Evolutionary conservation across 192 early-diverging fungal genomes (phyloP).

Genomic region (Mortierella antarctica): DNA sequence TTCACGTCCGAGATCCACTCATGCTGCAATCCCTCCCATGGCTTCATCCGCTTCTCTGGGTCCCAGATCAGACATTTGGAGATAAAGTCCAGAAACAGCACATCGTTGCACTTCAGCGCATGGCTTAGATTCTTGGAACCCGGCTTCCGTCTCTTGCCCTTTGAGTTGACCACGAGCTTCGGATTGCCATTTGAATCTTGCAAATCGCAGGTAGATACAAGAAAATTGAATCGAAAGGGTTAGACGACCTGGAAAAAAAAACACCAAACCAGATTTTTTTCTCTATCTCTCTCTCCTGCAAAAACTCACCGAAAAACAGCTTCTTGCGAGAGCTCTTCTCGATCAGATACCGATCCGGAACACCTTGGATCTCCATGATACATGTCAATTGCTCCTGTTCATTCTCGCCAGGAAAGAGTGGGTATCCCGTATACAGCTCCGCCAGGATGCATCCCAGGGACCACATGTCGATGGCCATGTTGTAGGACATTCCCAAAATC

Average conservation of each 20-base stretch:
- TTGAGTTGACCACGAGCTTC: constrained; percentile 77
- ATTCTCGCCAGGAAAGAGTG: constrained; percentile 97
- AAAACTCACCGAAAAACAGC: constrained; percentile 84
- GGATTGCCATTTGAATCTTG: constrained; percentile 67
- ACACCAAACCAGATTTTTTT: too few relatives aligned
- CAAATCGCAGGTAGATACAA: constrained; percentile 19
- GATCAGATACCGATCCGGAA: constrained; percentile 79
- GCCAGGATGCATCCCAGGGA: constrained; percentile 95
- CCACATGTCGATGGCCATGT: constrained; percentile 97
- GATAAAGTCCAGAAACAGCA: constrained; percentile 89
- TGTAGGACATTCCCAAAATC: constrained; percentile 90
- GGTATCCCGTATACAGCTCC: constrained; percentile 92
- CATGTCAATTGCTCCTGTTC: constrained; percentile 95
- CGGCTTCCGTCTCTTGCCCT: constrained; percentile 89
- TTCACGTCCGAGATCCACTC: constrained; percentile 80
- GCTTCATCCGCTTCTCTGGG: constrained; percentile 88
- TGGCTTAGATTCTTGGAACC: constrained; percentile 79
- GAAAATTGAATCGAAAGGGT: too few relatives aligned
- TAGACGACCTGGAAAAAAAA: too few relatives aligned
- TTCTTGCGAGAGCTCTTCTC: constrained; percentile 83
- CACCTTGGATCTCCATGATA: constrained; percentile 93
- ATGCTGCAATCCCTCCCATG: constrained; percentile 86
- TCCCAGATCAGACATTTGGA: constrained; percentile 88
- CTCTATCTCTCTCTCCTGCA: too few relatives aligned
- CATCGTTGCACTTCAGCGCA: constrained; percentile 80